phyloP scores from a whole-genome alignment of 768 basidiomycete species.

The Amanita inopinata region DNA sequence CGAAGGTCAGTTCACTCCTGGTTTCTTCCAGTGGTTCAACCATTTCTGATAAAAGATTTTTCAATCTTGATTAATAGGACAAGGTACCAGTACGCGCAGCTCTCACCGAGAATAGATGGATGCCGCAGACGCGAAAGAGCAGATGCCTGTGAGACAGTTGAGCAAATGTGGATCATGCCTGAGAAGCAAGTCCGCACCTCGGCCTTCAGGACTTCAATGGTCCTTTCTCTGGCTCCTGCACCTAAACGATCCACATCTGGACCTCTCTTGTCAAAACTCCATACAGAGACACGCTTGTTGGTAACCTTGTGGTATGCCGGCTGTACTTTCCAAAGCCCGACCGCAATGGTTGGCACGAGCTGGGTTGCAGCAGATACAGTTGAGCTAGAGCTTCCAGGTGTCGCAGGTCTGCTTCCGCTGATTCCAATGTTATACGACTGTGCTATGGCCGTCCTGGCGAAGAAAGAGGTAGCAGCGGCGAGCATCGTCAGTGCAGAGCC shows the following conservation, averaged over 20 bases:
- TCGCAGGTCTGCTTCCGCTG: conserved; percentile 35
- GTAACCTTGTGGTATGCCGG: conserved; percentile 84
- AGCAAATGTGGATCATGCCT: background rate
- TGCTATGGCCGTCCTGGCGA: conserved; percentile 70
- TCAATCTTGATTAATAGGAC: conserved; percentile 9
- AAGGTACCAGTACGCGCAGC: background rate
- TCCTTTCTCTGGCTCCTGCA: conserved; percentile 56
- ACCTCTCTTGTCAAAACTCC: conserved; percentile 81
- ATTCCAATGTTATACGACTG: conserved; percentile 60
- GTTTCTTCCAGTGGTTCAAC: conserved; percentile 96
- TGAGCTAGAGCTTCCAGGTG: conserved; percentile 31
- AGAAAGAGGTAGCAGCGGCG: conserved; percentile 78
- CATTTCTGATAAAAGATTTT: conserved; percentile 56
- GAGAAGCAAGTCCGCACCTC: conserved; percentile 49
- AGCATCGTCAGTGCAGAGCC: conserved; percentile 36
- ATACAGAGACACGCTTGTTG: conserved; percentile 83
- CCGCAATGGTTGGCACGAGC: conserved; percentile 44
- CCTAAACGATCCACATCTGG: conserved; percentile 66
- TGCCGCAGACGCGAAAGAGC: conserved; percentile 81
- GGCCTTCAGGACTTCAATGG: conserved; percentile 77
- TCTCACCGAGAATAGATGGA: conserved; percentile 79
- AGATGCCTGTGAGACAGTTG: conserved; percentile 45
- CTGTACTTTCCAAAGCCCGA: conserved; percentile 88
- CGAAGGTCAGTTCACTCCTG: conserved; percentile 80
- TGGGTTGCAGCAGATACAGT: conserved; percentile 25